phyloP scores from a whole-genome alignment of 2,329 filamentous ascomycete species.

The Hawksworthiomyces lignivorus region DNA sequence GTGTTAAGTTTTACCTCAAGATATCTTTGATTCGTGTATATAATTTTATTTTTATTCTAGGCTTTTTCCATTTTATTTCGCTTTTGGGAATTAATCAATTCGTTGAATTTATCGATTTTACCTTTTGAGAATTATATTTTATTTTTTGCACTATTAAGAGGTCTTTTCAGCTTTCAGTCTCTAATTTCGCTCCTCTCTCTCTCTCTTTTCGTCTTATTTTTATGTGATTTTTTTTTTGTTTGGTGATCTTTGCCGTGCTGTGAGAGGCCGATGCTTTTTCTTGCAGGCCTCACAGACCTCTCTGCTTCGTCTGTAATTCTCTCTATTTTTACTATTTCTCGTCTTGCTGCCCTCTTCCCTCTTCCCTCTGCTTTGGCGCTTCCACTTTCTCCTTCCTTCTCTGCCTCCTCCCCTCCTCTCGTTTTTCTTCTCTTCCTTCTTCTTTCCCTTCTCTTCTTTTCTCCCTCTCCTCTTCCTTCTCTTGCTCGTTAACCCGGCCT shows the following conservation, averaged over 20 bases:
- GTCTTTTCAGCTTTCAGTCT: background rate
- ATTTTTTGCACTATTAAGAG: no score
- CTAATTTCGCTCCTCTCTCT: background rate
- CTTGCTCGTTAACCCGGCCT: background rate
- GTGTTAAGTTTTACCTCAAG: background rate
- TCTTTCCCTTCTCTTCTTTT: background rate
- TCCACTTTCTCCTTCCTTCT: background rate
- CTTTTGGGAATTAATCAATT: background rate
- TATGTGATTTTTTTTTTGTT: background rate
- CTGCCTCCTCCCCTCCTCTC: background rate
- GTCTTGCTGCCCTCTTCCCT: slow-evolving; percentile 3
- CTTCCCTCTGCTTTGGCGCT: background rate
- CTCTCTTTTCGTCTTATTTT: background rate
- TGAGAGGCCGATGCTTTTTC: background rate
- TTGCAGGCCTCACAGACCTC: slow-evolving; percentile 1
- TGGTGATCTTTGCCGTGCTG: background rate
- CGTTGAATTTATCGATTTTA: slow-evolving; percentile 6
- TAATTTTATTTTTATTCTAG: slow-evolving; percentile 2
- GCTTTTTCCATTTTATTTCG: background rate
- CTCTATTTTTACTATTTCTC: no score
- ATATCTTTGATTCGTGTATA: background rate
- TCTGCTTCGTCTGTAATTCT: background rate
- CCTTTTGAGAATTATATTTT: background rate
- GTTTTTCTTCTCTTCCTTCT: background rate
- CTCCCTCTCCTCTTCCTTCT: background rate